Evolutionary conservation across 1,284 basidiomycete species (phyloP).

Genomic region (Heliocybe sulcata): DNA sequence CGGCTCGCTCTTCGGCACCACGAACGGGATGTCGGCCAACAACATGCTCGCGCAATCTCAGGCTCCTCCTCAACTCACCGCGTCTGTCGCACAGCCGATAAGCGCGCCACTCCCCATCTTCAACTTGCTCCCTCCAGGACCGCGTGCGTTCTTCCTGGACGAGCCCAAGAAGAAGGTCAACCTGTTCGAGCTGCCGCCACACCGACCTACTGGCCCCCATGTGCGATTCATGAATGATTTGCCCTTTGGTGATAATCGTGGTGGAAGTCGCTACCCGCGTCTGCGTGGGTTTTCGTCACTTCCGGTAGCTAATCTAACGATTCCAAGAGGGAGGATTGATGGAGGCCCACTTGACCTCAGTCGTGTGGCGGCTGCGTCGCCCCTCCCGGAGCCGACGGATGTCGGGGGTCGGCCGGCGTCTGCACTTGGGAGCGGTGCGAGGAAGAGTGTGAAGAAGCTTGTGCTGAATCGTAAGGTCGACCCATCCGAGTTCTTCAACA

Average conservation of each 20-base stretch:
- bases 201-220: conserved; percentile 54
- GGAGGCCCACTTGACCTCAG: conserved; percentile 41
- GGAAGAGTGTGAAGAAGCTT: conserved; percentile 92
- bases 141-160: conserved; percentile 53
- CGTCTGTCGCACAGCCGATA: conserved; percentile 89
- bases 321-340: conserved; percentile 34
- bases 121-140: conserved; percentile 63
- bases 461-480: conserved; percentile 81
- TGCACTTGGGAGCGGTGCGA: conserved; percentile 50
- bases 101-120: conserved; percentile 77
- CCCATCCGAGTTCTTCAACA: conserved; percentile 59
- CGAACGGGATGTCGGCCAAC: conserved; percentile 18
- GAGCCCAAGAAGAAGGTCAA: conserved; percentile 65
- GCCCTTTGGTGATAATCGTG: conserved; percentile 49
- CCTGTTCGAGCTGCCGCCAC: conserved; percentile 65
- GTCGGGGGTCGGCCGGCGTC: neutral
- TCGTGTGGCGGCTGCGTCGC: conserved; percentile 22
- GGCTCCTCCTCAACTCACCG: conserved; percentile 50
- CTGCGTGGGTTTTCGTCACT: conserved; percentile 58
- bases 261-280: conserved; percentile 56
- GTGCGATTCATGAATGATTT: conserved; percentile 22
- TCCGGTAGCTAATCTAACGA: conserved; percentile 10
- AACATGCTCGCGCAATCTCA: conserved; percentile 28
- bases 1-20: conserved; percentile 40
- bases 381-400: too few species aligned